Evolutionary conservation across 2,329 filamentous ascomycete species (phyloP).

Genomic region (Diaporthe sp.): DNA sequence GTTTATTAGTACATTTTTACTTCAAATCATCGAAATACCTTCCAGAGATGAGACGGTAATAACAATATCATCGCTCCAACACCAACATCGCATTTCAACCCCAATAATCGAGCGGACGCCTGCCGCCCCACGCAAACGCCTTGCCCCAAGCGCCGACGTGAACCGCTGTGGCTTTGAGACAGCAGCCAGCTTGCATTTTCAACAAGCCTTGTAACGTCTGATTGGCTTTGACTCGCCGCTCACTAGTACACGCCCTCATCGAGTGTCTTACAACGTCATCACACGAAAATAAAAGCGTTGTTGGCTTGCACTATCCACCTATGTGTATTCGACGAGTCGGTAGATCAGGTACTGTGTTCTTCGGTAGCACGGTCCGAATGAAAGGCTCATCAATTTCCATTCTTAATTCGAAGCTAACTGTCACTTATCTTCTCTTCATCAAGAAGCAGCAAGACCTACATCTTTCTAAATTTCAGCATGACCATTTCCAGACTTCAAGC

Average conservation of each 20-base stretch:
- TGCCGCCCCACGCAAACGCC: neutral
- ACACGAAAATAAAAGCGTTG: neutral
- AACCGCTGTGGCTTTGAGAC: neutral
- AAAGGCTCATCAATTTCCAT: neutral
- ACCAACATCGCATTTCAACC: too few relatives aligned
- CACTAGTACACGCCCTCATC: neutral
- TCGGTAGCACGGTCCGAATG: neutral
- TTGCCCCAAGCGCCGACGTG: neutral
- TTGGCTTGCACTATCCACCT: neutral
- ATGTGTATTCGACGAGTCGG: neutral
- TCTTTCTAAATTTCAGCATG: neutral
- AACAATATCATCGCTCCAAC: too few relatives aligned
- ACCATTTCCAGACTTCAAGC: neutral
- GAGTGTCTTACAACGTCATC: neutral
- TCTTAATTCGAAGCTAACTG: too few relatives aligned
- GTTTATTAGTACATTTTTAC: too few relatives aligned
- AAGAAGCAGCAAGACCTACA: neutral
- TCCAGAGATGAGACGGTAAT: too few relatives aligned
- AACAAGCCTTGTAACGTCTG: neutral
- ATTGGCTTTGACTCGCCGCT: neutral
- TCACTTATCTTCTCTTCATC: neutral
- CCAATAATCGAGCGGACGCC: too few relatives aligned
- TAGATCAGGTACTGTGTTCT: neutral
- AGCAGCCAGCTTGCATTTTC: neutral
- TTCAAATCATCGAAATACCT: too few relatives aligned